phyloP scores from a whole-genome alignment of 225 moss, liverwort and hornwort genomes.

The Climacium dendroides region DNA sequence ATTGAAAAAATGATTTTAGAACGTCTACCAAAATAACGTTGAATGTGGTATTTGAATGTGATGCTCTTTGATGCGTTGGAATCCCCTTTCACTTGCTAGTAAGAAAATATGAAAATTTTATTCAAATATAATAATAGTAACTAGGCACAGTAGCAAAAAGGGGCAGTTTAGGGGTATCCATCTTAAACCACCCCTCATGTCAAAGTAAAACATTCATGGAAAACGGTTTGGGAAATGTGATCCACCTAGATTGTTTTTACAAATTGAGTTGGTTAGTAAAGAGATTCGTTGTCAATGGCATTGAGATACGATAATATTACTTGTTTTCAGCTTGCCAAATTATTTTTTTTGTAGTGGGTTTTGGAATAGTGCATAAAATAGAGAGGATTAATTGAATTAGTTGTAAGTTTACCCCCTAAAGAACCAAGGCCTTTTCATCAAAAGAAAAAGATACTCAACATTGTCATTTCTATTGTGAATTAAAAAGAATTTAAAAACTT shows the following conservation, averaged over 20 bases:
- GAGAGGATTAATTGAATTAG: not conserved
- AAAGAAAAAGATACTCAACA: not conserved
- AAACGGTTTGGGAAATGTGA: no score
- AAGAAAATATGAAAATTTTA: no score
- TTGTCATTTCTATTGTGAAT: not conserved
- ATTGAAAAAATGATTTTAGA: no score
- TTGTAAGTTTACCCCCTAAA: not conserved
- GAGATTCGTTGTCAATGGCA: no score
- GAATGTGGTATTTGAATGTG: no score
- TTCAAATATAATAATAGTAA: no score
- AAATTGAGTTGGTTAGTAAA: not conserved
- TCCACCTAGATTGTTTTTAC: not conserved
- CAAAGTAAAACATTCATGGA: not conserved
- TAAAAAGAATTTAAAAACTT: not conserved
- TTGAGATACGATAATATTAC: not conserved
- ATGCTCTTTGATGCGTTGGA: not conserved
- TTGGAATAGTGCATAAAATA: rapidly evolving
- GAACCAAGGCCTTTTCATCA: not conserved
- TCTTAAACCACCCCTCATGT: no score
- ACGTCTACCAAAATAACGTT: no score
- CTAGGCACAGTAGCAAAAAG: no score
- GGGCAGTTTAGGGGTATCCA: no score
- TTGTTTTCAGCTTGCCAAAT: not conserved
- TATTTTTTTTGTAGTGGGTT: no score
- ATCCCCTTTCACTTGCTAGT: not conserved